Evolutionary conservation across 2,329 filamentous ascomycete genomes (phyloP).

Genomic region (Arthrobotrys sinensis): DNA sequence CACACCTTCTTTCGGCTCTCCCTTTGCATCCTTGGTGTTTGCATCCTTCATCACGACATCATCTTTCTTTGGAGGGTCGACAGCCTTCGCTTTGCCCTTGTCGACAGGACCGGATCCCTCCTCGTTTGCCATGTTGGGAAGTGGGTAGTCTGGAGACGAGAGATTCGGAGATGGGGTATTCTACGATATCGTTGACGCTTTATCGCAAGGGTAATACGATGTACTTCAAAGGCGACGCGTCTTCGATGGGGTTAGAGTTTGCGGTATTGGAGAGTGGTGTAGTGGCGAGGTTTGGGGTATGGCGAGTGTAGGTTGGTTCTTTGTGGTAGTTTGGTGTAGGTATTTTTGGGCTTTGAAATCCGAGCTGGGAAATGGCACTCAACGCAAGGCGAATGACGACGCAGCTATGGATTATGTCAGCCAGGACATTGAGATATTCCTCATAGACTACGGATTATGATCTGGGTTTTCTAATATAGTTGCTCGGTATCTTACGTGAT

Average conservation of each 20-base stretch:
- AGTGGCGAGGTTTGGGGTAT: constrained; percentile 47
- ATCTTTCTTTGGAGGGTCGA: constrained; percentile 77
- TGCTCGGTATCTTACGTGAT: too few relatives aligned
- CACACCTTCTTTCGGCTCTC: constrained; percentile 76
- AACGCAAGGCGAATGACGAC: constrained; percentile 58
- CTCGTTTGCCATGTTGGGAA: constrained; percentile 85
- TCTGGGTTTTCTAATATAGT: too few relatives aligned
- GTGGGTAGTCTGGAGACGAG: constrained; percentile 64
- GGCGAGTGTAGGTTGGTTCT: constrained; percentile 24
- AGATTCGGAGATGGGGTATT: constrained; percentile 62
- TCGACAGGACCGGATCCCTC: constrained; percentile 86
- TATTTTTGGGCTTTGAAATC: constrained; percentile 61
- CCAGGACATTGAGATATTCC: not conserved
- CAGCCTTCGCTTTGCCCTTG: constrained; percentile 96
- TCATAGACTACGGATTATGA: too few relatives aligned
- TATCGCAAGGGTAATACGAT: constrained; percentile 40
- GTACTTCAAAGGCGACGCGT: constrained; percentile 52
- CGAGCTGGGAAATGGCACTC: constrained; percentile 46
- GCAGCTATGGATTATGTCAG: constrained; percentile 58
- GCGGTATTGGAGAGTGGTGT: constrained; percentile 23
- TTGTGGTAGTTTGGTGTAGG: constrained; percentile 37
- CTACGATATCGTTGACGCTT: constrained; percentile 42
- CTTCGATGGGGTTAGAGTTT: constrained; percentile 50
- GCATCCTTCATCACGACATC: constrained; percentile 73
- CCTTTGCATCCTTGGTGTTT: constrained; percentile 78